Evolutionary conservation across 495 filamentous ascomycete species (phyloP), one percentile per base, ranked within the genome.

Genomic region (Pseudoneurospora amorphoporcata): DNA sequence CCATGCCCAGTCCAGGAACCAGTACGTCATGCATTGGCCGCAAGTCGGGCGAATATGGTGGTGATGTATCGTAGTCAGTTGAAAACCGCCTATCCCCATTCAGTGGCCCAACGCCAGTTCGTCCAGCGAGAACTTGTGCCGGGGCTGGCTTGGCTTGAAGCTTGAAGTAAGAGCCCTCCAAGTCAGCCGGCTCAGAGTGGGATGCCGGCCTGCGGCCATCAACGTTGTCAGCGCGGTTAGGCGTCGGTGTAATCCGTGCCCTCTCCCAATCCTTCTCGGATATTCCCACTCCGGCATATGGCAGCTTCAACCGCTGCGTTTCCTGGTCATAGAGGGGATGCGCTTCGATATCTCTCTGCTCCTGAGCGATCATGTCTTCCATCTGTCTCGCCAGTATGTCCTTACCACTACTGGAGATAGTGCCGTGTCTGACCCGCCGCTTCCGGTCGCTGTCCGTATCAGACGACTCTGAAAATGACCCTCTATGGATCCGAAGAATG

Each of bases 311-410:
- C 45, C 73, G 73, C 43, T 73, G 68, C 37, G 76, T 69, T 37
- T 79, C 77, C 38, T 69, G 29, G 40, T 81, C 83, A 38, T 79
- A 81, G 4, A 76, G 70, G 35, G 73, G 73, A 41, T 75, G 72
- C 23, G 73, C 72, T 69, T 82, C 79, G 32, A 78, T 79, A 6
- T 84, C 83, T 32, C 77, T 74, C 29, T 80, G 79, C 74, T 89
- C 88, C 43, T 81, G 85, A 4, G 82, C 86, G 14, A 91, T 81
- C 82, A 91, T 86, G n/a, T 88, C 84, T 74, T 86, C 83, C 88
- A 92, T 90, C 73, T 91, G 90, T 75, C 88, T 90, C 71, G 89
- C 88, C 8, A 93, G 80, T 16, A 90, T 83, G 39, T 87, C 87
- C 72, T 81, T 87, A 41, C 86, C 80, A 58, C 74, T 77, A 73